Conservation (phyloP, 164 flowering plant species). For the Buxus sempervirens region DNA sequence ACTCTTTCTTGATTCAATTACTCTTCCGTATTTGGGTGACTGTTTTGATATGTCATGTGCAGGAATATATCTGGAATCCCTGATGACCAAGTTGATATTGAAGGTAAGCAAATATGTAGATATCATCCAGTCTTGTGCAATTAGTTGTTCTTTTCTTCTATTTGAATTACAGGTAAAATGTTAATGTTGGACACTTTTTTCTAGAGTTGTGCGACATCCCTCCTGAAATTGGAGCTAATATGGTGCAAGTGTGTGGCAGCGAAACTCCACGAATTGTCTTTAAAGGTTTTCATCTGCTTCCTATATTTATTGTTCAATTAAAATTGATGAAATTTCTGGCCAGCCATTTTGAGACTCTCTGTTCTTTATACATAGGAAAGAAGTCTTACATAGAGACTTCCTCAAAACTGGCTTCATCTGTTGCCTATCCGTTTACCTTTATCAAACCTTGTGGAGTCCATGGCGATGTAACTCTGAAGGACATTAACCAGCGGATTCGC, state of each 20-base stretch:
- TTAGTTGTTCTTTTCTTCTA: background rate
- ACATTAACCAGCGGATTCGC: conserved; percentile 78
- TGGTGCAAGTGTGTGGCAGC: conserved; percentile 31
- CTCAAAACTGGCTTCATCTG: conserved; percentile 62
- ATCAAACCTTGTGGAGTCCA: conserved; percentile 76
- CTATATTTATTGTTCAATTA: background rate
- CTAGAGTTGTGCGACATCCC: conserved; percentile 50
- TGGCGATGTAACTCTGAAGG: conserved; percentile 86
- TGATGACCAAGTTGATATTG: conserved; percentile 51
- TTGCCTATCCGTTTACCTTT: conserved; percentile 86
- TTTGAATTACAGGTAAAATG: background rate
- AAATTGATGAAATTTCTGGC: background rate
- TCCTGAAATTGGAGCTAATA: conserved; percentile 36
- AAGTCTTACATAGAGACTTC: conserved; percentile 59
- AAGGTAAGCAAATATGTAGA: conserved; percentile 39
- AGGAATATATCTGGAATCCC: conserved; percentile 16
- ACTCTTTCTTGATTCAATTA: conserved; percentile 13
- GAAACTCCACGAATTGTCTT: background rate
- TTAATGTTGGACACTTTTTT: background rate
- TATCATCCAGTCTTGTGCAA: background rate
- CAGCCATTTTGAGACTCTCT: background rate
- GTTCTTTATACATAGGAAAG: conserved; percentile 40
- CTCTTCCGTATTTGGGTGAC: background rate
- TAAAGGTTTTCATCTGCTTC: background rate
- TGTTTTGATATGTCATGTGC: background rate